These are phyloP conservation scores for Solanum medicagineum DNA, from an alignment of 257 asterid genomes.

Conservation along the genomic window DNA sequence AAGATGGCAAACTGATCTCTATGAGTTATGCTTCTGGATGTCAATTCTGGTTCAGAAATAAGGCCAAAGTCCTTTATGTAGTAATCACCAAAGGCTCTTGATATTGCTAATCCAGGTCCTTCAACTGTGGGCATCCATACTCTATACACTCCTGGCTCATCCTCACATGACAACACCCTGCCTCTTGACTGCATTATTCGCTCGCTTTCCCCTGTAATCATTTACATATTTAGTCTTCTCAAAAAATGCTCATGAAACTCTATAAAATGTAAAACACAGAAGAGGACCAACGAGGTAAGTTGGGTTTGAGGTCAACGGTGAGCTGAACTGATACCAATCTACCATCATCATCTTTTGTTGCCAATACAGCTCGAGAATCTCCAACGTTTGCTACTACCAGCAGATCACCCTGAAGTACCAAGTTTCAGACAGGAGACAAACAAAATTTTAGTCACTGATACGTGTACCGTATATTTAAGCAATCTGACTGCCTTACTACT, in stretches of 20 bases:
- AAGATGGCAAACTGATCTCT: constrained; percentile 49
- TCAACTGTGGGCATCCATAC: constrained; percentile 59
- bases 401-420: constrained; percentile 40
- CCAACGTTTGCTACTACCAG: constrained; percentile 59
- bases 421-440: background rate
- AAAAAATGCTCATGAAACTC: background rate
- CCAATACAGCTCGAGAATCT: constrained; percentile 72
- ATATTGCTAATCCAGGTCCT: constrained; percentile 77
- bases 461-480: background rate
- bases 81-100: constrained; percentile 78
- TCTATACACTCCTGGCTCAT: constrained; percentile 65
- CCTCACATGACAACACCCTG: constrained; percentile 30
- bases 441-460: background rate
- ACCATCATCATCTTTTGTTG: constrained; percentile 41
- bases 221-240: background rate
- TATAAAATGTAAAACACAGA: background rate
- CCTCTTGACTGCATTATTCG: constrained; percentile 58
- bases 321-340: constrained; percentile 48
- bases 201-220: constrained; percentile 39
- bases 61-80: constrained; percentile 67
- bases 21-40: constrained; percentile 32
- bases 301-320: constrained; percentile 73
- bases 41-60: constrained; percentile 69
- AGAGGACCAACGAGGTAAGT: constrained; percentile 43
- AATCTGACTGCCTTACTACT: background rate